Percentiles rank a stretch among this genome's conserved stretches.
These are phyloP conservation scores for Pueraria montana DNA, from an alignment of 306 rosid species.

Conservation along the genomic window DNA sequence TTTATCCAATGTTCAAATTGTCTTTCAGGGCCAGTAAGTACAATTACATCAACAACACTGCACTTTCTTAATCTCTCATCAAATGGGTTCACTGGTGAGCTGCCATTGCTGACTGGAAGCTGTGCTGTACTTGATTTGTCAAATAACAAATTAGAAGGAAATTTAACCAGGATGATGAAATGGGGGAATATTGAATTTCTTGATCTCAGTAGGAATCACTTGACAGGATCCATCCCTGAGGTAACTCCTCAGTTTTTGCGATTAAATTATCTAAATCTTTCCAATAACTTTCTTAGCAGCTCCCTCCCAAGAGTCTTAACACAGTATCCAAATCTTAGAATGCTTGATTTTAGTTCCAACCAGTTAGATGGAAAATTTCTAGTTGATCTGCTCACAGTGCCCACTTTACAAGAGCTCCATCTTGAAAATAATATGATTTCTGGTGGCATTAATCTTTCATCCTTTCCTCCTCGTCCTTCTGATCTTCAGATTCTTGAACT, in stretches of 20 bases:
- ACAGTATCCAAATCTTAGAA: conserved; percentile 71
- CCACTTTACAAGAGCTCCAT: conserved; percentile 76
- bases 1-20: conserved; percentile 47
- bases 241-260: conserved; percentile 74
- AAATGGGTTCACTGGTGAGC: conserved; percentile 67
- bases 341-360: conserved; percentile 78
- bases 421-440: conserved; percentile 65
- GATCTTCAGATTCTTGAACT: conserved; percentile 72
- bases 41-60: conserved; percentile 71
- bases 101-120: conserved; percentile 82
- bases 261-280: conserved; percentile 70
- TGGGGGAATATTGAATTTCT: conserved; percentile 85
- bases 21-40: conserved; percentile 68
- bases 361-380: conserved; percentile 65
- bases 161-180: conserved; percentile 66
- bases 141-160: conserved; percentile 75
- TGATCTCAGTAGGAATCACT: conserved; percentile 77
- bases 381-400: conserved; percentile 60
- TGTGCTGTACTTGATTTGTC: conserved; percentile 85
- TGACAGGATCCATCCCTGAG: conserved; percentile 73
- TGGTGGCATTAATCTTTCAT: conserved; percentile 63
- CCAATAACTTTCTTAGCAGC: conserved; percentile 66
- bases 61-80: conserved; percentile 69
- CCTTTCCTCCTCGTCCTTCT: conserved; percentile 46
- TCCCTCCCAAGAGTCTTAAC: conserved; percentile 64